phyloP scores from a whole-genome alignment of 768 basidiomycete species.

The Clavaria fumosa region DNA sequence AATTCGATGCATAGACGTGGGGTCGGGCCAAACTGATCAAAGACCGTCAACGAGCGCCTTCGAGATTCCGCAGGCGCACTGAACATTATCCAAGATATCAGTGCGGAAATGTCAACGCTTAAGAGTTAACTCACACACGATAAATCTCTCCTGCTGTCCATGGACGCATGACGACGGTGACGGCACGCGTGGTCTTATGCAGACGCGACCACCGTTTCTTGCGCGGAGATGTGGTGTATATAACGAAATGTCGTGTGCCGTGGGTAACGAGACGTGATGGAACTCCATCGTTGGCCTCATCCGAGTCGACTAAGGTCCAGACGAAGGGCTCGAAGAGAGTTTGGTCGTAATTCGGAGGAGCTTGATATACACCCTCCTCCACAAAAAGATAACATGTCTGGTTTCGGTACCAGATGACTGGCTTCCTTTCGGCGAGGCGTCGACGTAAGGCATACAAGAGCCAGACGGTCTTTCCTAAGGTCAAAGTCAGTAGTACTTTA shows the following conservation, averaged over 20 bases:
- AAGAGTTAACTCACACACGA: too few species aligned
- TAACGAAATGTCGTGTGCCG: slow-evolving; percentile 10
- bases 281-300: slow-evolving; percentile 6
- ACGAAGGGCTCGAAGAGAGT: not conserved
- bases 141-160: too few species aligned
- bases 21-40: too few species aligned
- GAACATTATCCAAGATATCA: too few species aligned
- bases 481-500: slow-evolving; percentile 3
- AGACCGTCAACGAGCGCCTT: too few species aligned
- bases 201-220: slow-evolving; percentile 11
- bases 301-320: slow-evolving; percentile 10
- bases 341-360: slow-evolving; percentile 6
- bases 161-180: slow-evolving; percentile 11
- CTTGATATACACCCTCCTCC: slow-evolving; percentile 11
- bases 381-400: slow-evolving; percentile 1
- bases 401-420: slow-evolving; percentile 2
- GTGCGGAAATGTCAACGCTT: too few species aligned
- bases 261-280: slow-evolving; percentile 9
- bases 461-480: slow-evolving; percentile 1
- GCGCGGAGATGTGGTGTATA: slow-evolving; percentile 11
- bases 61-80: too few species aligned
- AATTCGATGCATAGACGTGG: too few species aligned
- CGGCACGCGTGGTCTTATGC: slow-evolving; percentile 8
- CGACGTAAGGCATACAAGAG: slow-evolving; percentile 5
- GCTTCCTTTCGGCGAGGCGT: slow-evolving; percentile 3